Conservation (phyloP, 495 filamentous ascomycete species). For the Wilcoxina mikolae region DNA sequence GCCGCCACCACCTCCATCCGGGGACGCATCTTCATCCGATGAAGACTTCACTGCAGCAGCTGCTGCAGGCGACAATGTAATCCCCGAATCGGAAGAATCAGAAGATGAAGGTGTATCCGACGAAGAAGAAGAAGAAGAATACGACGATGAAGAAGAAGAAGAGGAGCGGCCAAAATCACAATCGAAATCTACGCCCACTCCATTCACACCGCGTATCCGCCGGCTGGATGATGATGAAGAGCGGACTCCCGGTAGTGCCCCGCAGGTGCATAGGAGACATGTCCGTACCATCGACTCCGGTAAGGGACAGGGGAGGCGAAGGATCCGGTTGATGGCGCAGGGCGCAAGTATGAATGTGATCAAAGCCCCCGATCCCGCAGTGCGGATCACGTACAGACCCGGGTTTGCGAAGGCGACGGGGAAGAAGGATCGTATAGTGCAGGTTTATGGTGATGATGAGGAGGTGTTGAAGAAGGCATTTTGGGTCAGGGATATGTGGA, state of each 20-base stretch:
- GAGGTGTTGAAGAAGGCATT: conserved; percentile 18
- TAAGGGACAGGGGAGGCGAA: not conserved
- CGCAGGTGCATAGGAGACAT: conserved; percentile 5
- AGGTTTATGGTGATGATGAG: conserved; percentile 18
- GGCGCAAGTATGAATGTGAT: not conserved
- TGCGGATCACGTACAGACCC: conserved; percentile 26
- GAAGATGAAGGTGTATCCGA: conserved; percentile 5
- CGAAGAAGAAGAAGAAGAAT: conserved; percentile 1
- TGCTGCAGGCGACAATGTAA: not conserved
- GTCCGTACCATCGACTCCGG: not conserved
- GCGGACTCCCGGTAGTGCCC: conserved; percentile 4
- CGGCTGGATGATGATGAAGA: conserved; percentile 2
- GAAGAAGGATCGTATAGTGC: conserved; percentile 23
- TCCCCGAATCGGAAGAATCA: not conserved
- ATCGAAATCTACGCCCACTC: not conserved
- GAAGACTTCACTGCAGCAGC: conserved; percentile 12
- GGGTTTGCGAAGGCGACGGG: conserved; percentile 24
- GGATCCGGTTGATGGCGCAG: conserved; percentile 4
- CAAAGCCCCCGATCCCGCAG: conserved; percentile 17
- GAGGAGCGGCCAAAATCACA: not conserved
- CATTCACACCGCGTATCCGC: not conserved
- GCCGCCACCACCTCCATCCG: not conserved
- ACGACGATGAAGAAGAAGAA: not conserved
- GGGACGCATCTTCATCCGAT: conserved; percentile 9
- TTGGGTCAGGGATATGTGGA: conserved; percentile 18